A percentile compares a stretch with the other conserved stretches of the same genome.
These are phyloP conservation scores for Cytospora leucostoma DNA, from an alignment of 2,329 filamentous ascomycete species.

Conservation along the genomic window DNA sequence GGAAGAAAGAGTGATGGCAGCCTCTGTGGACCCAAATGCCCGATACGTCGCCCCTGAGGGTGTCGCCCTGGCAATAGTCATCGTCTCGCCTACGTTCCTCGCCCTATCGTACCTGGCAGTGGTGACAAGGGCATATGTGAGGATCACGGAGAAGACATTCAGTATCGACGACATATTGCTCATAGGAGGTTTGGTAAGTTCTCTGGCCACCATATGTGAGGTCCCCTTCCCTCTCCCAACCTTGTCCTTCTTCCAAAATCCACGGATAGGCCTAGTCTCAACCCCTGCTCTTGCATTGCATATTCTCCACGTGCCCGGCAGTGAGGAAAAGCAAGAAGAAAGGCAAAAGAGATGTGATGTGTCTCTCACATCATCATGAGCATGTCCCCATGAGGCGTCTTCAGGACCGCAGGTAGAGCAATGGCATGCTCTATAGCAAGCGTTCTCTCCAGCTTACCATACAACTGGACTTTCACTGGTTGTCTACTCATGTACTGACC, in stretches of 20 bases:
- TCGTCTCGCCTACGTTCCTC: conserved; percentile 6
- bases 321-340: neutral
- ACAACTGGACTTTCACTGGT: too few relatives aligned
- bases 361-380: neutral
- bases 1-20: neutral
- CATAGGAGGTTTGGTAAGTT: conserved; percentile 1
- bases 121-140: conserved; percentile 8
- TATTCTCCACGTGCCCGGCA: neutral
- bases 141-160: conserved; percentile 1
- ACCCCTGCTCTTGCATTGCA: neutral
- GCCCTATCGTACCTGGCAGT: conserved; percentile 8
- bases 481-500: neutral
- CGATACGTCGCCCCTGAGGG: conserved; percentile 5
- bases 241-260: neutral
- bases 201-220: neutral
- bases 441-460: too few relatives aligned
- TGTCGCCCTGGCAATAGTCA: conserved; percentile 10
- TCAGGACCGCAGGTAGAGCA: neutral
- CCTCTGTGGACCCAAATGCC: neutral
- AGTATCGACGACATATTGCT: conserved; percentile 8
- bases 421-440: neutral
- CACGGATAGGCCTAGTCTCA: neutral
- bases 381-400: neutral
- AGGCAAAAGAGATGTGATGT: neutral
- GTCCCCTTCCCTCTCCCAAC: neutral